These are phyloP conservation scores for Vitis rotundifolia DNA, from an alignment of 164 flowering plant species.

Conservation along the genomic window DNA sequence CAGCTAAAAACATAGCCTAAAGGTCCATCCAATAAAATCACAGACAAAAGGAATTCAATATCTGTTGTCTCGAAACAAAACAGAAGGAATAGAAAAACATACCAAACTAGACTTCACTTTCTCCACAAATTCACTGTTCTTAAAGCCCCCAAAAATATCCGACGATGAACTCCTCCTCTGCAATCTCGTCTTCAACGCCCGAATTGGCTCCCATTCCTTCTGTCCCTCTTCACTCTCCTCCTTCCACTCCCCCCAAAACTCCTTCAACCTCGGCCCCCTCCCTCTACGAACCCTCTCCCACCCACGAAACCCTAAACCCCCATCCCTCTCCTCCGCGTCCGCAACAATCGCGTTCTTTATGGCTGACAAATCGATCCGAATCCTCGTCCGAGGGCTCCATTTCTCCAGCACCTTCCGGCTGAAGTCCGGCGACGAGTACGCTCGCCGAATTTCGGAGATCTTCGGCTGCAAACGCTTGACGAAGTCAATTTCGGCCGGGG, in stretches of 20 bases:
- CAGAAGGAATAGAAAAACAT: conserved; percentile 14
- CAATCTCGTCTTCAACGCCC: conserved; percentile 59
- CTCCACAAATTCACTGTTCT: conserved; percentile 77
- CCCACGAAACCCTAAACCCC: conserved; percentile 20
- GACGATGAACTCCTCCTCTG: conserved; percentile 56
- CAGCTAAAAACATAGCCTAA: no score
- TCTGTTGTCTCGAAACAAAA: not conserved
- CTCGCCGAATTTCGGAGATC: conserved; percentile 60
- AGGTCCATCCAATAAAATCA: not conserved
- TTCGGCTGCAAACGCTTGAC: conserved; percentile 62
- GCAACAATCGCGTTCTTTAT: conserved; percentile 55
- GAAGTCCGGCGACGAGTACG: conserved; percentile 68
- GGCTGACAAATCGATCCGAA: conserved; percentile 55
- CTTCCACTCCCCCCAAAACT: conserved; percentile 33
- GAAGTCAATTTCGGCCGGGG: conserved; percentile 61
- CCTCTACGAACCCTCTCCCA: conserved; percentile 21
- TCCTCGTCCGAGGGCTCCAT: conserved; percentile 55
- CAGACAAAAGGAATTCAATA: not conserved
- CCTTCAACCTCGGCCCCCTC: conserved; percentile 25
- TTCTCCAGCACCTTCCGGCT: conserved; percentile 63
- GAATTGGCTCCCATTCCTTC: conserved; percentile 68
- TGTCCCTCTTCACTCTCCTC: conserved; percentile 28
- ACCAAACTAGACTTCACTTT: conserved; percentile 84
- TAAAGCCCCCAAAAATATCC: conserved; percentile 63
- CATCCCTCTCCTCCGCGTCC: conserved; percentile 49